Evolutionary conservation across 2,329 filamentous ascomycete species (phyloP).

Genomic region (Fusarium chuoi): DNA sequence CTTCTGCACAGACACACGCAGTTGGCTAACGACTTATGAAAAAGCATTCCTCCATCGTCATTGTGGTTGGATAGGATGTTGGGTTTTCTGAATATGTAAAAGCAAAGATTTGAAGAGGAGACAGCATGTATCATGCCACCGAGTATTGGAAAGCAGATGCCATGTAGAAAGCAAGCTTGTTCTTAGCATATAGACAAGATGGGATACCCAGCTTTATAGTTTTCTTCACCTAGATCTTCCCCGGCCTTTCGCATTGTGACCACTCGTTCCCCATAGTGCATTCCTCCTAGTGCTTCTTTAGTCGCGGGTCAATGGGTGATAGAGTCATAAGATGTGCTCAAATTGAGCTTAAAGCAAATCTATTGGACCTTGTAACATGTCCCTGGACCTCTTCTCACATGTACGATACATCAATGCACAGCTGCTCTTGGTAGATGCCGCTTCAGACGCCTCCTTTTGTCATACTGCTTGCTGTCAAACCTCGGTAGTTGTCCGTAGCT

Average conservation of each 20-base stretch:
- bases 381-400: constrained; percentile 39
- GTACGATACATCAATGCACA: constrained; percentile 30
- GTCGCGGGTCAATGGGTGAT: constrained; percentile 27
- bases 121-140: constrained; percentile 23
- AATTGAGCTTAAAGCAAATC: constrained; percentile 35
- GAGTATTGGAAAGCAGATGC: constrained; percentile 28
- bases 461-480: constrained; percentile 25
- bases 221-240: constrained; percentile 21
- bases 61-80: constrained; percentile 28
- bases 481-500: constrained; percentile 39
- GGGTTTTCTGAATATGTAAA: constrained; percentile 36
- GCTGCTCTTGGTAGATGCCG: constrained; percentile 20
- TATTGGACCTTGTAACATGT: constrained; percentile 37
- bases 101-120: constrained; percentile 29
- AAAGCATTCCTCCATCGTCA: constrained; percentile 36
- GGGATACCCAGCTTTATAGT: constrained; percentile 45
- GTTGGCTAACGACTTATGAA: constrained; percentile 35
- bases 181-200: constrained; percentile 43
- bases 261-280: constrained; percentile 21
- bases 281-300: constrained; percentile 25
- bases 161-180: constrained; percentile 42
- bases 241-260: constrained; percentile 12
- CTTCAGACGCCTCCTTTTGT: constrained; percentile 40
- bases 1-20: constrained; percentile 28
- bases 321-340: constrained; percentile 41